Evolutionary conservation across 2,329 filamentous ascomycete species (phyloP), one percentile per base, ranked within the genome.

Genomic region (Aspergillus arachidicola): DNA sequence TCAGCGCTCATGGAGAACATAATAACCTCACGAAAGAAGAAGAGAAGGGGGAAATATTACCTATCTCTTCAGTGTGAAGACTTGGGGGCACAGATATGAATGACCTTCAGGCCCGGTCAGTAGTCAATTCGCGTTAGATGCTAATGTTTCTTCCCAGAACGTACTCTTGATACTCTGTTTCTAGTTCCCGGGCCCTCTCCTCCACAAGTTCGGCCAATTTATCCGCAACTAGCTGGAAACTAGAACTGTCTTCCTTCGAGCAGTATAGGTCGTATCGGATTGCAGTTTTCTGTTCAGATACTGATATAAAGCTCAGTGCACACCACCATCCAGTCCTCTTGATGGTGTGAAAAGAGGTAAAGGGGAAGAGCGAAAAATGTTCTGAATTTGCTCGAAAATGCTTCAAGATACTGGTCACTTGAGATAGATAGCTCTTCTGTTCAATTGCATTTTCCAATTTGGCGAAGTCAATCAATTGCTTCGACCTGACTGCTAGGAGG

Each of bases 221-320:
- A 9, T 58, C 36, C 11, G 55, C 30, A 4, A 56, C 34, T 1
- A 36, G 19, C 28, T 6, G 28, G 4, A 28, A 41, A 3, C 12
- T 3, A 34, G 54, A 9, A 63, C 28, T 2, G 4, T 34, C 36
- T 14, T 50, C 11, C 58, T 64, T 7, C 51, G 3, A 30, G 4
- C 61, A 41, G 48, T 75, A 76, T 2, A 77, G 26, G 41, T 78
- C 76, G 53, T 72, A 76, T 57, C 75, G 72, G n/a, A 78, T 48
- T 1, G 66, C 56, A 0, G 74, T 75, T 38, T 55, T 72, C 6
- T 58, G 61, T 48, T 71, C 70, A 1, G 72, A 72, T 0, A 64
- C 58, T 1, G 76, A 75, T 10, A 73, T 32, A 11, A 77, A 68
- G 21, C 64, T 72, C 23, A 78, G 16, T 0, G 68, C 66, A 9